Evolutionary conservation across 257 asterid species (phyloP).

Genomic region (Primulina tabacum): DNA sequence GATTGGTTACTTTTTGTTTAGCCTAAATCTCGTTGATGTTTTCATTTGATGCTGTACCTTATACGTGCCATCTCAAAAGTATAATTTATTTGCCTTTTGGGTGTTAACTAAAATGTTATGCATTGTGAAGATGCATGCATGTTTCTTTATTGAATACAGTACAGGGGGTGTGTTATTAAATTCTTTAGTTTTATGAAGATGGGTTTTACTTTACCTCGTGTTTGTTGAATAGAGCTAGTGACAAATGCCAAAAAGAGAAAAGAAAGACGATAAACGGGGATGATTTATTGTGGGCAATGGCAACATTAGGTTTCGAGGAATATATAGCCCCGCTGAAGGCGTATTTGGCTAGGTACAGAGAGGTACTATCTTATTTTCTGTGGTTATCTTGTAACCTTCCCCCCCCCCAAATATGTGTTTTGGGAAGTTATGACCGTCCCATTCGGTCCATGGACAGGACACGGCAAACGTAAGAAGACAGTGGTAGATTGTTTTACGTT

Average conservation of each 20-base stretch:
- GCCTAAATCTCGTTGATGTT: not conserved
- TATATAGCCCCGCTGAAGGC: slow-evolving; percentile 52
- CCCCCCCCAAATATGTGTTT: too few species aligned
- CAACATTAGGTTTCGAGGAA: slow-evolving; percentile 60
- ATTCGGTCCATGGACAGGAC: too few species aligned
- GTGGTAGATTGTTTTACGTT: not conserved
- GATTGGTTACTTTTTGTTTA: not conserved
- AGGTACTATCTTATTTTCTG: slow-evolving; percentile 35
- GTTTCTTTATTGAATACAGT: slow-evolving; percentile 3
- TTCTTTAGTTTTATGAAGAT: slow-evolving; percentile 11
- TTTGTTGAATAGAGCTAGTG: slow-evolving; percentile 52
- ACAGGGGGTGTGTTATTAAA: not conserved
- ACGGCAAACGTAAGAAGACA: not conserved
- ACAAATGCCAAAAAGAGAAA: slow-evolving; percentile 63
- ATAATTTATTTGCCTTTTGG: not conserved
- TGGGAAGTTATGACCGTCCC: not conserved
- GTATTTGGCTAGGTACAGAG: slow-evolving; percentile 59
- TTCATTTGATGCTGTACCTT: not conserved
- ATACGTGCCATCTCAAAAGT: not conserved
- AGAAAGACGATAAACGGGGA: slow-evolving; percentile 68
- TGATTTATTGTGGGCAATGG: slow-evolving; percentile 63
- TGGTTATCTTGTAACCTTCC: not conserved
- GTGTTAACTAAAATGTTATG: not conserved
- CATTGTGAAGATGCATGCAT: not conserved
- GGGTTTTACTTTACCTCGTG: slow-evolving; percentile 6